Base-by-base conservation (phyloP, 2,329 filamentous ascomycete species). In the Exophiala mesophila region DNA sequence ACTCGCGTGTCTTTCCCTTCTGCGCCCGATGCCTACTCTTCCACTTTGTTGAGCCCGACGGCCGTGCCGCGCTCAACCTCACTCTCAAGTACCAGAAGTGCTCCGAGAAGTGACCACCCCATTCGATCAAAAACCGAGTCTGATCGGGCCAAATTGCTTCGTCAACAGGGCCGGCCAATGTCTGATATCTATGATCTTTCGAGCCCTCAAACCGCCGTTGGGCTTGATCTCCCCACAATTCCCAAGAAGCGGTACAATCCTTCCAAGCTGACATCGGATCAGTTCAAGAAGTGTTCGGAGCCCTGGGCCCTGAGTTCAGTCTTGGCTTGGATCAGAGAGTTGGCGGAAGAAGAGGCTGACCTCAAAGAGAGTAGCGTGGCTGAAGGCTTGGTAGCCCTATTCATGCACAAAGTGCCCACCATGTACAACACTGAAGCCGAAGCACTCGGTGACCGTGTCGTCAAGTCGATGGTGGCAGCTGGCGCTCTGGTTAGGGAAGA, bases 361-460 rank as follows among this genome's bases (percentile, higher is more conserved):
- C 69, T 98, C 34, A 88, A 85, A 60, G 79, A 85, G 59, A 85
- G 88, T 58, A 82, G 85, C 2, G 81, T 98, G 38, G 83, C 88
- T 45, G 89, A 97, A 54, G 89, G 87, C 2, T 73, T 98, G 30
- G 82, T 95, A 30, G 85, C 82, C 20, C 71, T 98, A 5, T 97
- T 98, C 62, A 94, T 87, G 2, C 78, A 86, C 65, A 97, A 96
- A 64, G 88, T 98, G 1, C 89, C 92, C 0, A 98, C 88, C 1
- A 96, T 98, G 88, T 97, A 98, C 56, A 90, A 92, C 30, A 89
- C 90, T 4, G 94, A 98, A 70, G 92, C 92, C 1, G 92, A 98
- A 62, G 83, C 82, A 1, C 72, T 98, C 38, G 87, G 86, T 49
- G 77, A 78, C 45, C 80, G 79, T 29, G 85, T 95, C 0, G 81